These are phyloP conservation scores for Ganoderma resinaceum DNA, from an alignment of 1,284 basidiomycete species.

Conservation along the genomic window DNA sequence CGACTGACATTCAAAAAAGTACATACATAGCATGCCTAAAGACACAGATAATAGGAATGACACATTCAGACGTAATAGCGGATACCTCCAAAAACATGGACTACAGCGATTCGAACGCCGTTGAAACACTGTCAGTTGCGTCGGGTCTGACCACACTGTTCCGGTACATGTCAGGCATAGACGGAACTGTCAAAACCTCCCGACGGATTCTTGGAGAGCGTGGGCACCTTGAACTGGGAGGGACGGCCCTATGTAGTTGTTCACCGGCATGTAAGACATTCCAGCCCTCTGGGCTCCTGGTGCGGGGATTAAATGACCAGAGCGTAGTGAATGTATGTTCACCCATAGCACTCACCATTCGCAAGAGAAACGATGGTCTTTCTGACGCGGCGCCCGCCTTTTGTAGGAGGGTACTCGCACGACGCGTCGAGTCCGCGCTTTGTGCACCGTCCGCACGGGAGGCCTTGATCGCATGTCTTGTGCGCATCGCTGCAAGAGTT, in stretches of 20 bases:
- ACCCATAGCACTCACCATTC: not conserved
- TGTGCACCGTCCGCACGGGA: not conserved
- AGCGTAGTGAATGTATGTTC: not conserved
- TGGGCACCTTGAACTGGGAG: no score
- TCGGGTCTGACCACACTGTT: no score
- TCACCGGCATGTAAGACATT: not conserved
- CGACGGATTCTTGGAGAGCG: no score
- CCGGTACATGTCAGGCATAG: no score
- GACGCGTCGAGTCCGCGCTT: not conserved
- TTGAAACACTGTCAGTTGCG: no score
- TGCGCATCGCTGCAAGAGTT: not conserved
- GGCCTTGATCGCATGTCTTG: conserved; percentile 2
- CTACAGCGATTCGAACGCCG: no score
- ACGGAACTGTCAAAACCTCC: no score
- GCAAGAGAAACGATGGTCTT: not conserved
- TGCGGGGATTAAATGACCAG: not conserved
- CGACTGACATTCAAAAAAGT: no score
- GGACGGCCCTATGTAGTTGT: not conserved
- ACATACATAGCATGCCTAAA: no score
- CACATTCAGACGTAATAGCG: no score
- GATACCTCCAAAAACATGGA: no score
- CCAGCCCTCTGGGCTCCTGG: not conserved
- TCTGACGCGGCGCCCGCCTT: not conserved
- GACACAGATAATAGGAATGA: no score
- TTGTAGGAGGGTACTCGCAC: conserved; percentile 25